Percentiles rank a stretch among this genome's conserved stretches.
phyloP scores from a whole-genome alignment of 139 green algal genomes.

The Chlamydomonas sp. region DNA sequence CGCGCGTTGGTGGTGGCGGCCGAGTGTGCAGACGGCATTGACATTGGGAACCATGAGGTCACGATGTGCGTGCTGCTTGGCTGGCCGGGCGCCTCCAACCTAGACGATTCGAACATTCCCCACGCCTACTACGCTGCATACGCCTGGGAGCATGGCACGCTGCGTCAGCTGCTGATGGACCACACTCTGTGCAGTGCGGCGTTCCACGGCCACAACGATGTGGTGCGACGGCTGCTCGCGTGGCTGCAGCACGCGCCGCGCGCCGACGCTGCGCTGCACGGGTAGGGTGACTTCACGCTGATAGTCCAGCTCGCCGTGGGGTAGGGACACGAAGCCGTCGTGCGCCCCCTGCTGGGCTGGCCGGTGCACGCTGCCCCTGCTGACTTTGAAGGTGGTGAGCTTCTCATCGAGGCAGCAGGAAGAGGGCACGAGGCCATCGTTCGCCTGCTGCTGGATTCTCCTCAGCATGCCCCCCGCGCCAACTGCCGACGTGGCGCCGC shows the following conservation, averaged over 20 bases:
- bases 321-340: not conserved
- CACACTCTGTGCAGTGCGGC: not conserved
- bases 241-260: not conserved
- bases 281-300: not conserved
- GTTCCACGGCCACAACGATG: not conserved
- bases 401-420: conserved; percentile 2
- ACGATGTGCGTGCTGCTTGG: not conserved
- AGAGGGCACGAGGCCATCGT: not conserved
- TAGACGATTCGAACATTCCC: not conserved
- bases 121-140: conserved; percentile 1
- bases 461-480: not conserved
- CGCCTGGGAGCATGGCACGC: not conserved
- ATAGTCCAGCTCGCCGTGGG: not conserved
- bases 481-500: conserved; percentile 3
- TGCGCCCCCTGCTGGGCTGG: not conserved
- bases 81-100: not conserved
- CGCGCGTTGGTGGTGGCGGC: not conserved
- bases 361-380: not conserved
- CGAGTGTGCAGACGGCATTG: too few species aligned
- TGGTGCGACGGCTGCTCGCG: not conserved
- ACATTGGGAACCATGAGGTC: not conserved
- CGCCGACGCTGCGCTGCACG: not conserved
- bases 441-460: not conserved
- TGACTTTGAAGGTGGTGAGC: conserved; percentile 9
- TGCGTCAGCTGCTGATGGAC: not conserved